These are phyloP conservation scores for Simmondsia chinensis DNA, from an alignment of 148 eudicot genomes.

Conservation along the genomic window DNA sequence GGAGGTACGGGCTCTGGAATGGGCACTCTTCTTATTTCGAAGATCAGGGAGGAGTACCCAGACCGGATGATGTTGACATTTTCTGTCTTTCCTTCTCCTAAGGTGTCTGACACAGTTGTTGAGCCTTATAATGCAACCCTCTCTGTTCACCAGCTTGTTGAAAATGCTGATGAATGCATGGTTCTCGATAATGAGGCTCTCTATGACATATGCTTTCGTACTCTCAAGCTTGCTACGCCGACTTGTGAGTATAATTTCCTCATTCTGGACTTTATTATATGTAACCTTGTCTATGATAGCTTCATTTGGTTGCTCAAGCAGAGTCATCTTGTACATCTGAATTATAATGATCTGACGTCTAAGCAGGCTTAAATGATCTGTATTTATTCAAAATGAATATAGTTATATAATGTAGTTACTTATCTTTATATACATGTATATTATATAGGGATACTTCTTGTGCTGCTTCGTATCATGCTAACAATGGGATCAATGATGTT, in stretches of 20 bases:
- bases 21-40: constrained; percentile 1
- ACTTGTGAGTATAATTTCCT: neutral
- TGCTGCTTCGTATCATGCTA: too few relatives aligned
- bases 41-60: constrained; percentile 1
- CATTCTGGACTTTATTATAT: too few relatives aligned
- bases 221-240: constrained; percentile 1
- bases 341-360: too few relatives aligned
- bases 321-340: too few relatives aligned
- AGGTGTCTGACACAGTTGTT: constrained; percentile 2
- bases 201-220: constrained; percentile 1
- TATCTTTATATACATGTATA: too few relatives aligned
- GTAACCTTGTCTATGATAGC: too few relatives aligned
- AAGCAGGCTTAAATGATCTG: too few relatives aligned
- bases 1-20: constrained; percentile 1
- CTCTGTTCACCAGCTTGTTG: constrained; percentile 2
- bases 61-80: constrained; percentile 2
- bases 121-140: constrained; percentile 1
- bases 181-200: constrained; percentile 2
- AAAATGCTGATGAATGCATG: constrained; percentile 3
- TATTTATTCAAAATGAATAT: too few relatives aligned
- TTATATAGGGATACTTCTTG: too few relatives aligned
- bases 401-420: too few relatives aligned
- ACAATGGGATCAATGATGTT: too few relatives aligned
- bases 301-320: too few relatives aligned
- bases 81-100: neutral